phyloP scores from a whole-genome alignment of 768 basidiomycete genomes.

The Tylopilus subfusipes region DNA sequence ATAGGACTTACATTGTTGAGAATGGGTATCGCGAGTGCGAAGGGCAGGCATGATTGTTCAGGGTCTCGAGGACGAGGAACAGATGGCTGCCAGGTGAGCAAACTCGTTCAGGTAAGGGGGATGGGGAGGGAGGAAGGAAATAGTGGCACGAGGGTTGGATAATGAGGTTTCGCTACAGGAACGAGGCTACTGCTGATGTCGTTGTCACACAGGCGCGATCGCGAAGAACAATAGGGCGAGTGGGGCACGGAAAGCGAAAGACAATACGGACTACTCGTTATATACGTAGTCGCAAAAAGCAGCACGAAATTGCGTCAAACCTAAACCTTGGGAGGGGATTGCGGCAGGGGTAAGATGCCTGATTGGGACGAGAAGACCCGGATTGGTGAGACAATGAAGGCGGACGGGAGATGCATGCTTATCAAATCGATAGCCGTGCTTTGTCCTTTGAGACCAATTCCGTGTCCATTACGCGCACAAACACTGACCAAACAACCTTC shows the following conservation, averaged over 20 bases:
- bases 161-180: slow-evolving; percentile 45
- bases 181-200: slow-evolving; percentile 43
- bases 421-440: slow-evolving; percentile 30
- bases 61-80: slow-evolving; percentile 23
- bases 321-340: too few species aligned
- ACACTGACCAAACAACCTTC: slow-evolving; percentile 38
- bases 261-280: slow-evolving; percentile 56
- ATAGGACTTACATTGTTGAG: slow-evolving; percentile 39
- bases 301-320: slow-evolving; percentile 37
- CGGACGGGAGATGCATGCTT: slow-evolving; percentile 26
- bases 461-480: slow-evolving; percentile 41
- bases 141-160: slow-evolving; percentile 25
- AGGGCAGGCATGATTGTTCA: slow-evolving; percentile 69
- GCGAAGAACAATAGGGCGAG: slow-evolving; percentile 60
- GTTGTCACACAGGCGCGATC: slow-evolving; percentile 46
- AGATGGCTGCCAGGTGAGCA: slow-evolving; percentile 33
- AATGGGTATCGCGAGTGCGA: slow-evolving; percentile 73
- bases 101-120: slow-evolving; percentile 35
- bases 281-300: slow-evolving; percentile 41
- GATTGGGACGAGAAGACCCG: slow-evolving; percentile 23
- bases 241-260: slow-evolving; percentile 55
- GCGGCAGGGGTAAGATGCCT: slow-evolving; percentile 18
- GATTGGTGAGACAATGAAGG: slow-evolving; percentile 35
- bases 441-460: slow-evolving; percentile 33
- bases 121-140: slow-evolving; percentile 29